A percentile compares a stretch with the other conserved stretches of the same genome.
Conservation (phyloP, 257 asterid species). For the Gynochthodes officinalis region DNA sequence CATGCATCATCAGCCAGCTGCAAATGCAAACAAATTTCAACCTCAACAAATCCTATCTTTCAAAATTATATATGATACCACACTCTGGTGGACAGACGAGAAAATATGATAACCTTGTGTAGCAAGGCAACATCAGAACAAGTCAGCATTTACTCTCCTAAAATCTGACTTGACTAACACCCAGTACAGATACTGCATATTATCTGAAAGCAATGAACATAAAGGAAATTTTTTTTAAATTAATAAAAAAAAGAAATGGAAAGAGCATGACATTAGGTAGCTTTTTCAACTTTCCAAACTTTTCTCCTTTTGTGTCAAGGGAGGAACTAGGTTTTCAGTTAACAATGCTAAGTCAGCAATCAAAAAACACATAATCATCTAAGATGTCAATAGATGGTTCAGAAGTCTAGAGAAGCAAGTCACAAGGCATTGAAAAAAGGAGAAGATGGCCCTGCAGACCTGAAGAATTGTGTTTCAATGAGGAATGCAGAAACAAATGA, state of each 20-base stretch:
- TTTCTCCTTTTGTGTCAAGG: background rate
- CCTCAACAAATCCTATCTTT: too few species aligned
- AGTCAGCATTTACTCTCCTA: background rate
- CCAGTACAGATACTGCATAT: background rate
- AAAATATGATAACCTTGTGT: background rate
- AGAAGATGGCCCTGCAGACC: conserved; percentile 40
- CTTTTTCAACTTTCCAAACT: background rate
- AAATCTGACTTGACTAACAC: background rate
- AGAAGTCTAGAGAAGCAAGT: background rate
- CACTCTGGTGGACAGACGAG: background rate
- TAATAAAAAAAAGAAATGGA: background rate
- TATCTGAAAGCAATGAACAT: background rate
- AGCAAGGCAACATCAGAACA: background rate
- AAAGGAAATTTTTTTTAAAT: too few species aligned
- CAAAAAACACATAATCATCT: background rate
- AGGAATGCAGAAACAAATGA: conserved; percentile 78
- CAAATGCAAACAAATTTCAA: too few species aligned
- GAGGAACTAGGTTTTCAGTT: background rate
- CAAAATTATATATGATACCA: too few species aligned
- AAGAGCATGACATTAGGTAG: background rate
- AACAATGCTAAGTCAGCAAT: background rate
- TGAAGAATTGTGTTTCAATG: conserved; percentile 75
- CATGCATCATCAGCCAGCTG: too few species aligned
- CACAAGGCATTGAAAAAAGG: conserved; percentile 3
- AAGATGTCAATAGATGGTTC: background rate